Conservation (phyloP, 2,329 filamentous ascomycete genomes). For the Aspergillus novoparasiticus region DNA sequence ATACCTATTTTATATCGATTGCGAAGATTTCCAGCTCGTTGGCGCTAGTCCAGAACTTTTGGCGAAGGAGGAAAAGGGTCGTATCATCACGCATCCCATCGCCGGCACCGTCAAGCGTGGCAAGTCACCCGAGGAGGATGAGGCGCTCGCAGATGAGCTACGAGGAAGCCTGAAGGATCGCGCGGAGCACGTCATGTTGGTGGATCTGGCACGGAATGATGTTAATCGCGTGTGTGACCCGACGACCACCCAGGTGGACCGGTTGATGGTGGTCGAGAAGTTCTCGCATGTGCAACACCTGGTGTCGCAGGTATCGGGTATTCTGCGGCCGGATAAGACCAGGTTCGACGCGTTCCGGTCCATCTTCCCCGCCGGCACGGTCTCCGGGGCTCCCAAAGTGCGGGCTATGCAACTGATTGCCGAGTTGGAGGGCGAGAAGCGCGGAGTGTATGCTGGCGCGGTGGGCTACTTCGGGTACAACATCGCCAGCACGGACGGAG, state of each 20-base stretch:
- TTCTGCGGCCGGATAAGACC: constrained; percentile 80
- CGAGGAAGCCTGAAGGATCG: constrained; percentile 84
- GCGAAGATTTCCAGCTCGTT: constrained; percentile 88
- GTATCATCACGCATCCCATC: constrained; percentile 95
- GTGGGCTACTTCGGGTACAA: constrained; percentile 96
- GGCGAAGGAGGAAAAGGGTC: constrained; percentile 82
- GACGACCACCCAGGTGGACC: constrained; percentile 83
- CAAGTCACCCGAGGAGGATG: constrained; percentile 77
- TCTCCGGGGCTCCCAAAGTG: constrained; percentile 93
- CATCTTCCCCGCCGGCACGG: constrained; percentile 96
- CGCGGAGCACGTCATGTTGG: constrained; percentile 95
- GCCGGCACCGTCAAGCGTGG: constrained; percentile 93
- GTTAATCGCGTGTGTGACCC: constrained; percentile 95
- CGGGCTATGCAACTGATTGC: constrained; percentile 96
- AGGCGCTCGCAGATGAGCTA: constrained; percentile 74
- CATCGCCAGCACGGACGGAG: constrained; percentile 66
- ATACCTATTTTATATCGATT: constrained; percentile 95
- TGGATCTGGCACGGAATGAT: constrained; percentile 94
- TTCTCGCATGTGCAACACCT: constrained; percentile 98
- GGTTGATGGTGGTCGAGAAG: constrained; percentile 89
- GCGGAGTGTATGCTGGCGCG: constrained; percentile 92
- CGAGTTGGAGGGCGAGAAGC: constrained; percentile 89
- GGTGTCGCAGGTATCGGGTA: constrained; percentile 90
- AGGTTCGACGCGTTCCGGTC: constrained; percentile 94
- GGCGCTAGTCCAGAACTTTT: constrained; percentile 93